These are phyloP conservation scores for Metschnikowia amazonensis DNA, from an alignment of 805 yeast species.

Conservation along the genomic window DNA sequence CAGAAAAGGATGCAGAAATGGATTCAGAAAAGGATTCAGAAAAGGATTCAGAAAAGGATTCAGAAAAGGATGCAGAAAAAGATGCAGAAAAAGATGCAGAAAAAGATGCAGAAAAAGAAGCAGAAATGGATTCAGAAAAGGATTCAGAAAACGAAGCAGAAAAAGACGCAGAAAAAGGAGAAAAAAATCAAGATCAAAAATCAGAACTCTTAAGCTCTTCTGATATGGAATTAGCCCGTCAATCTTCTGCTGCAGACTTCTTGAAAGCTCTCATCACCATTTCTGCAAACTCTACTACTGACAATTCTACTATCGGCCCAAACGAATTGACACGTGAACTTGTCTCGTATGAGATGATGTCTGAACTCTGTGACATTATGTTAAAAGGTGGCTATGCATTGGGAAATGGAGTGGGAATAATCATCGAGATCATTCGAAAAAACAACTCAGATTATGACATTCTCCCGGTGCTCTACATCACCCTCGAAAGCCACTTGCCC, in stretches of 20 bases:
- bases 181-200: too few species aligned
- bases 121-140: too few species aligned
- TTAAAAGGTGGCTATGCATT: conserved; percentile 44
- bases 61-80: too few species aligned
- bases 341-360: conserved; percentile 37
- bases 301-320: conserved; percentile 45
- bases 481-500: conserved; percentile 45
- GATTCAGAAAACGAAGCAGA: too few species aligned
- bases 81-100: too few species aligned
- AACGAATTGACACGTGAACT: conserved; percentile 44
- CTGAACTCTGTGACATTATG: conserved; percentile 36
- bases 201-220: conserved; percentile 7
- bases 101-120: too few species aligned
- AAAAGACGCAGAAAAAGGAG: too few species aligned
- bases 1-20: too few species aligned
- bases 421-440: conserved; percentile 43
- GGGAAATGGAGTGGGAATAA: conserved; percentile 48
- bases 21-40: too few species aligned
- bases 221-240: conserved; percentile 24
- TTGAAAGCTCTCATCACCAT: conserved; percentile 44
- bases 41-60: too few species aligned
- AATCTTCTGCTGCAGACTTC: conserved; percentile 43
- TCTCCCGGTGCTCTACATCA: conserved; percentile 42
- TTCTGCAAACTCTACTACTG: conserved; percentile 45
- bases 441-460: conserved; percentile 46